Conservation (phyloP, 805 yeast species). For the Pichia nanzhaoensis region DNA sequence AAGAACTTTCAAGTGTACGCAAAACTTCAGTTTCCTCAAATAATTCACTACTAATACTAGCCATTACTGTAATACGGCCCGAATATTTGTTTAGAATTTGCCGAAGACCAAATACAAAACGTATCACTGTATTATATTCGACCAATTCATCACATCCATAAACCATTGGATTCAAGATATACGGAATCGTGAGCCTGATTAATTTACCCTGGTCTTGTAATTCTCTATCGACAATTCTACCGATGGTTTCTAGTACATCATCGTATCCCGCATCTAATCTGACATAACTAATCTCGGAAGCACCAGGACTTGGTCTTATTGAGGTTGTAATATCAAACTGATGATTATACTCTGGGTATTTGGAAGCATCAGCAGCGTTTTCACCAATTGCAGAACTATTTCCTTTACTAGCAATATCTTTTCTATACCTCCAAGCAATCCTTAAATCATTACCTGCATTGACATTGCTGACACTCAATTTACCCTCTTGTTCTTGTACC, state of each 20-base stretch:
- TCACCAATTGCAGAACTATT: not conserved
- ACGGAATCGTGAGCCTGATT: conserved; percentile 66
- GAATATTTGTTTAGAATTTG: conserved; percentile 42
- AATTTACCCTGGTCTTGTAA: conserved; percentile 37
- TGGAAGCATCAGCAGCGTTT: conserved; percentile 21
- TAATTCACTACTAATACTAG: conserved; percentile 61
- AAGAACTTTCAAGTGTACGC: conserved; percentile 43
- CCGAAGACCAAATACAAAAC: conserved; percentile 56
- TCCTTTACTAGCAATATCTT: conserved; percentile 12
- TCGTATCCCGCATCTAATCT: conserved; percentile 28
- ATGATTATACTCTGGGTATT: conserved; percentile 48
- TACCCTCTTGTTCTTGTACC: conserved; percentile 50
- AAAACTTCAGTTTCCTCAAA: conserved; percentile 45
- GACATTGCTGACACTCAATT: conserved; percentile 63
- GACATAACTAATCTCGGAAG: conserved; percentile 54
- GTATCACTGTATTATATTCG: conserved; percentile 42
- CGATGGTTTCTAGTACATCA: conserved; percentile 36
- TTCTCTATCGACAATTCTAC: conserved; percentile 31
- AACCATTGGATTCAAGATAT: conserved; percentile 70
- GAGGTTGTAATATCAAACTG: conserved; percentile 75
- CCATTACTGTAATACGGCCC: conserved; percentile 35
- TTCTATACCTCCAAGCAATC: conserved; percentile 85
- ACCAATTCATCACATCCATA: conserved; percentile 41
- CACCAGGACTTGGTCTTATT: conserved; percentile 57
- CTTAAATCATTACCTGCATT: conserved; percentile 50